Evolutionary conservation across 345 rosid species (phyloP).

Genomic region (Linum usitatissimum): DNA sequence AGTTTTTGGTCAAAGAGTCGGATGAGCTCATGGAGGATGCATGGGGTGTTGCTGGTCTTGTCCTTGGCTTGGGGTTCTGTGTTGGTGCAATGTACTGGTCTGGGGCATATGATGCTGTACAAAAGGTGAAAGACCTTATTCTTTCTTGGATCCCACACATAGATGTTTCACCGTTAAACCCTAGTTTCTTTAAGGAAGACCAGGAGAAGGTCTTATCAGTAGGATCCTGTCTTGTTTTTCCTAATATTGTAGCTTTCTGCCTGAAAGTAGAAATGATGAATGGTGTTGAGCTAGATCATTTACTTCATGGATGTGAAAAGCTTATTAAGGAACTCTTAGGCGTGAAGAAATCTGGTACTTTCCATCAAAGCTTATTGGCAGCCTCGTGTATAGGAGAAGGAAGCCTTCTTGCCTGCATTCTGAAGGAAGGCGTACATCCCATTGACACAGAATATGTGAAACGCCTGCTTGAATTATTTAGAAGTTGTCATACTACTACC

Average conservation of each 20-base stretch:
- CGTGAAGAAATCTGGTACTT: constrained; percentile 47
- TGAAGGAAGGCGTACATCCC: constrained; percentile 62
- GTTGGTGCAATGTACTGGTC: constrained; percentile 64
- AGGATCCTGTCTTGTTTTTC: constrained; percentile 80
- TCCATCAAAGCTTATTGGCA: constrained; percentile 60
- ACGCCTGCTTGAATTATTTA: constrained; percentile 50
- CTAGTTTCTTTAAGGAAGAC: constrained; percentile 27
- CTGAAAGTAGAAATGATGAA: constrained; percentile 63
- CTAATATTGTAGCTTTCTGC: constrained; percentile 65
- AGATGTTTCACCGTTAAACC: constrained; percentile 28
- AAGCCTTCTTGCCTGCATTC: constrained; percentile 52
- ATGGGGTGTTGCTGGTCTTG: constrained; percentile 91
- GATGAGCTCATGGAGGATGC: constrained; percentile 67
- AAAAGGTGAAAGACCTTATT: constrained; percentile 58
- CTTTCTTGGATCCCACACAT: constrained; percentile 63
- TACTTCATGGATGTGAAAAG: constrained; percentile 43
- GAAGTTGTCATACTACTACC: constrained; percentile 57
- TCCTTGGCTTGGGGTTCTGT: constrained; percentile 73
- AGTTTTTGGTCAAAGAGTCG: constrained; percentile 30
- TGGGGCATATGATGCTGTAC: constrained; percentile 54
- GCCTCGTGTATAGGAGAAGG: constrained; percentile 83
- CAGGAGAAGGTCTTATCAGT: constrained; percentile 42
- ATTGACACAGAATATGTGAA: constrained; percentile 43
- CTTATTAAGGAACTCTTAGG: constrained; percentile 57
- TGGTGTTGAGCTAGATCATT: constrained; percentile 42